These are phyloP conservation scores for Aristolochia contorta DNA, from an alignment of 164 flowering plant species.

Conservation along the genomic window DNA sequence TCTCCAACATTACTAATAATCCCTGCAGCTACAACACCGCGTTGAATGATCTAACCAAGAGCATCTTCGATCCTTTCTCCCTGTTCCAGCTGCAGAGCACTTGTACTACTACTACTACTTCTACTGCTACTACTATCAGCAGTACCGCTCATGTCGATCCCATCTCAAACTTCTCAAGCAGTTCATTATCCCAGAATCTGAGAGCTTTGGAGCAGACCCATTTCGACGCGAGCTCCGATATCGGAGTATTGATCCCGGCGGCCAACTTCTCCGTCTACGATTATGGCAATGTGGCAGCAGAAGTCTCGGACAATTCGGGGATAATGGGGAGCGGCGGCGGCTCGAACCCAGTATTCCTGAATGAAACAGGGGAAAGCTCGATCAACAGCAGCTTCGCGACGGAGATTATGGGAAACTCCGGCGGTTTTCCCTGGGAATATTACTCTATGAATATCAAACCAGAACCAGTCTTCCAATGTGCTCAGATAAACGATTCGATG, in stretches of 20 bases:
- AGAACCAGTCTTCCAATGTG: conserved; percentile 37
- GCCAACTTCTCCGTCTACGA: conserved; percentile 27
- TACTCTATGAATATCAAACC: conserved; percentile 17
- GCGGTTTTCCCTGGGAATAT: conserved; percentile 34
- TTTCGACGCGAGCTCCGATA: conserved; percentile 15
- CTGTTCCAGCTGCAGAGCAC: conserved; percentile 24
- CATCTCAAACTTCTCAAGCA: conserved; percentile 9
- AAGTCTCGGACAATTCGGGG: conserved; percentile 38
- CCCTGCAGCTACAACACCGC: too few species aligned
- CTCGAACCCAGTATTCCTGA: conserved; percentile 19
- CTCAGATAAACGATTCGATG: conserved; percentile 23
- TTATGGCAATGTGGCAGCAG: conserved; percentile 22
- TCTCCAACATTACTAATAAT: neutral
- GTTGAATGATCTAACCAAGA: conserved; percentile 14
- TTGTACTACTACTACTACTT: too few species aligned
- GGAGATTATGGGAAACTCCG: conserved; percentile 26
- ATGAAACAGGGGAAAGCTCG: conserved; percentile 32
- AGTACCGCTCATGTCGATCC: conserved; percentile 3
- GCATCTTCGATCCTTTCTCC: conserved; percentile 25
- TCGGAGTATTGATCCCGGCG: conserved; percentile 32
- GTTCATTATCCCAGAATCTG: conserved; percentile 10
- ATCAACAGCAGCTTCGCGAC: conserved; percentile 34
- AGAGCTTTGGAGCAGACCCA: conserved; percentile 18
- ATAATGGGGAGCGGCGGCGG: conserved; percentile 22
- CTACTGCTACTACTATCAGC: too few species aligned